phyloP scores from a whole-genome alignment of 345 rosid genomes.

The Eucalyptus curtisii region DNA sequence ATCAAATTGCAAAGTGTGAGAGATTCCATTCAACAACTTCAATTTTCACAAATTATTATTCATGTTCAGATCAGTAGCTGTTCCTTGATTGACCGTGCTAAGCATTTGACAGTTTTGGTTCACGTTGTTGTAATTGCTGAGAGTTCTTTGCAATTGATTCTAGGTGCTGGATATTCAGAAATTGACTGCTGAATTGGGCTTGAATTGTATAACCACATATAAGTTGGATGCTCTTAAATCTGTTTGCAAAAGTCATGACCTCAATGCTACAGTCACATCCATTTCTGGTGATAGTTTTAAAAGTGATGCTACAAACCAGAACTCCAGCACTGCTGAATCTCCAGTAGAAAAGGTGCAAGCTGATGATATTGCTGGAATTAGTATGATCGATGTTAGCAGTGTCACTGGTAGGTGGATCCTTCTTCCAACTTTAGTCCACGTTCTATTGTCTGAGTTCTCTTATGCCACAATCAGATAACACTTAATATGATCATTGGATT shows the following conservation, averaged over 20 bases:
- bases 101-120: not conserved
- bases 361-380: slow-evolving; percentile 8
- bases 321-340: slow-evolving; percentile 7
- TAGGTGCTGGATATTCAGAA: slow-evolving; percentile 74
- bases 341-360: slow-evolving; percentile 14
- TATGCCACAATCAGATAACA: not conserved
- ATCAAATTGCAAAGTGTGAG: not conserved
- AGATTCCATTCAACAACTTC: not conserved
- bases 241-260: slow-evolving; percentile 37
- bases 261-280: slow-evolving; percentile 6
- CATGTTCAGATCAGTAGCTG: not conserved
- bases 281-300: slow-evolving; percentile 1
- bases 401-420: slow-evolving; percentile 27
- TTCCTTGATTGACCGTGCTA: not conserved
- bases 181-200: slow-evolving; percentile 79
- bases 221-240: slow-evolving; percentile 89
- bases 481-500: not conserved
- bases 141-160: not conserved
- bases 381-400: slow-evolving; percentile 4
- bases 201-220: slow-evolving; percentile 69
- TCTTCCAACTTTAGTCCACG: not conserved
- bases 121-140: not conserved
- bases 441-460: not conserved
- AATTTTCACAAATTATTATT: not conserved
- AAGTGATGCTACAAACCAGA: slow-evolving; percentile 11